Percentiles rank a stretch among this genome's conserved stretches.
Conservation (phyloP, 1,284 basidiomycete species). For the Apiotrichum siamense region DNA sequence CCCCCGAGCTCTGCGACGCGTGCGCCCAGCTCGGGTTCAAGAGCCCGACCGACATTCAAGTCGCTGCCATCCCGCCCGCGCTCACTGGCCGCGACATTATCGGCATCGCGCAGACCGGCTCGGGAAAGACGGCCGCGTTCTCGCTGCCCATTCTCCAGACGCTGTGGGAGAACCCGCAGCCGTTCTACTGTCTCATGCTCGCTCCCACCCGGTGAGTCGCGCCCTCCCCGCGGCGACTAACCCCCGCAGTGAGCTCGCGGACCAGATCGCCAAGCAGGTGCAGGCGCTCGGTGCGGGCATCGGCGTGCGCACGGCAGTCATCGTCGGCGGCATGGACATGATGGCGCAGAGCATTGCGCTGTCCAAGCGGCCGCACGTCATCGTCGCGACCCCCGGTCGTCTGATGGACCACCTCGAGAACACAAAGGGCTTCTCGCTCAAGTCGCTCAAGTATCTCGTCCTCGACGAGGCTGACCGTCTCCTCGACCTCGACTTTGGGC, state of each 20-base stretch:
- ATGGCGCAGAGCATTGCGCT: conserved; percentile 89
- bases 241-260: conserved; percentile 86
- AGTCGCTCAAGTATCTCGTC: conserved; percentile 83
- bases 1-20: conserved; percentile 80
- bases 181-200: conserved; percentile 87
- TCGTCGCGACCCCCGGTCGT: conserved; percentile 96
- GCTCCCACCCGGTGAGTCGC: conserved; percentile 69
- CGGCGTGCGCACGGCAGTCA: conserved; percentile 82
- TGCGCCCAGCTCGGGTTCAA: conserved; percentile 78
- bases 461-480: conserved; percentile 96
- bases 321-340: conserved; percentile 94
- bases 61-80: conserved; percentile 81
- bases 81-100: conserved; percentile 91
- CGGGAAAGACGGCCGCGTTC: conserved; percentile 97
- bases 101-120: conserved; percentile 93
- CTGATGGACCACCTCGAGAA: conserved; percentile 94
- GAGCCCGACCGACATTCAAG: conserved; percentile 86
- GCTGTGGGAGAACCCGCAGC: conserved; percentile 91
- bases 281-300: conserved; percentile 88
- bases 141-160: conserved; percentile 93
- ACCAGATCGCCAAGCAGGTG: conserved; percentile 95
- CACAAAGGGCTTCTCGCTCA: conserved; percentile 93
- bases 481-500: conserved; percentile 95
- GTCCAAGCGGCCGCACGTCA: conserved; percentile 85
- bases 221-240: neutral